phyloP scores from a whole-genome alignment of 2,329 filamentous ascomycete species.

The Fusarium liriodendri region DNA sequence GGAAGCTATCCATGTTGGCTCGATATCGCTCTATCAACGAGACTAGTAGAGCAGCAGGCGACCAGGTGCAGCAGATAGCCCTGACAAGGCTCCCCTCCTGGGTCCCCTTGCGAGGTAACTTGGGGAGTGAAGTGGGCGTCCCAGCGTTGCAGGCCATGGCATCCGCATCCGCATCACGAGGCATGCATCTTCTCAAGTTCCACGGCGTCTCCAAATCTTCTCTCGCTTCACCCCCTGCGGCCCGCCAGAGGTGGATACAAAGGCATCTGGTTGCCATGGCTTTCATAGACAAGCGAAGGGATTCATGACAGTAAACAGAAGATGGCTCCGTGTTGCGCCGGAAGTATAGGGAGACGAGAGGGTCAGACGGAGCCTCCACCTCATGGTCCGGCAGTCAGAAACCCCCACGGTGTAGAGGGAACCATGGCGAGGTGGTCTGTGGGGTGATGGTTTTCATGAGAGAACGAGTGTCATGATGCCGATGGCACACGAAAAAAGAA shows the following conservation, averaged over 20 bases:
- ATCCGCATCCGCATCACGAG: conserved; percentile 37
- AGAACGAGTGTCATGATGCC: conserved; percentile 33
- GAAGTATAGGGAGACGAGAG: not conserved
- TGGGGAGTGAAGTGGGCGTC: conserved; percentile 21
- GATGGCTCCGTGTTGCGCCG: not conserved
- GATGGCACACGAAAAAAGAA: conserved; percentile 25
- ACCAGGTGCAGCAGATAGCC: conserved; percentile 33
- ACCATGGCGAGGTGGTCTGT: conserved; percentile 17
- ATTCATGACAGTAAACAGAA: conserved; percentile 25
- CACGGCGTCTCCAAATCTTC: conserved; percentile 20
- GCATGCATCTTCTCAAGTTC: conserved; percentile 38
- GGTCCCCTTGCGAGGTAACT: conserved; percentile 24
- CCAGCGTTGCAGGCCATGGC: conserved; percentile 23
- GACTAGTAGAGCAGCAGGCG: conserved; percentile 12
- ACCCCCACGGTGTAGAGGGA: conserved; percentile 25
- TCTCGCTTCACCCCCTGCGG: conserved; percentile 37
- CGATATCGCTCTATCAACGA: conserved; percentile 22
- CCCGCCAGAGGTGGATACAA: conserved; percentile 31
- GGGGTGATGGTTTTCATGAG: conserved; percentile 30
- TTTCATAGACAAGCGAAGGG: conserved; percentile 16
- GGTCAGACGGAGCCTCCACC: conserved; percentile 1
- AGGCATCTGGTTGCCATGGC: conserved; percentile 29
- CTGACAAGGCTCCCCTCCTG: conserved; percentile 6
- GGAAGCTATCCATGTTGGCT: not conserved
- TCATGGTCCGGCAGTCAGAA: conserved; percentile 12